Evolutionary conservation across 345 rosid species (phyloP).

Genomic region (Conringia planisiliqua): DNA sequence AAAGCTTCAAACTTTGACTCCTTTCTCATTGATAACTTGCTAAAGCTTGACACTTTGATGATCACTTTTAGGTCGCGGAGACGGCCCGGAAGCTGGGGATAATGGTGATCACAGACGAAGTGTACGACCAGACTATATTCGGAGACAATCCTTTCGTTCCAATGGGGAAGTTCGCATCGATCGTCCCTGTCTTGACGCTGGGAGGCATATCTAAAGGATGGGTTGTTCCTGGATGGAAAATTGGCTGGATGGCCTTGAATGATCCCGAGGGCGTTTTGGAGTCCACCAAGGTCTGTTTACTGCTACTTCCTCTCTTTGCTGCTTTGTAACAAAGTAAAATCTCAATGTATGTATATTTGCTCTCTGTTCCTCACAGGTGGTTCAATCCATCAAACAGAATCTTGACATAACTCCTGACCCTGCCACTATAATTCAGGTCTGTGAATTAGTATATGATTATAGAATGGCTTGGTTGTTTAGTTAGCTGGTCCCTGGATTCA

Average conservation of each 20-base stretch:
- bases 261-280: conserved; percentile 44
- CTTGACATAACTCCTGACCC: conserved; percentile 43
- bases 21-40: background rate
- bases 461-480: background rate
- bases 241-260: conserved; percentile 51
- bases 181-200: conserved; percentile 50
- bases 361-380: conserved; percentile 33
- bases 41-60: conserved; percentile 1
- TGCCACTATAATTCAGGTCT: conserved; percentile 57
- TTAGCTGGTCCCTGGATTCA: background rate
- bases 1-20: background rate
- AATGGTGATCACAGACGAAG: conserved; percentile 65
- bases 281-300: conserved; percentile 37
- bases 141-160: conserved; percentile 52
- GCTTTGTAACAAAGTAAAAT: background rate
- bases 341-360: background rate
- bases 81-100: conserved; percentile 56
- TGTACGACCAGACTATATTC: conserved; percentile 44
- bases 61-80: conserved; percentile 48
- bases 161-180: conserved; percentile 52
- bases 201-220: conserved; percentile 68
- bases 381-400: conserved; percentile 39
- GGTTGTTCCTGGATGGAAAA: conserved; percentile 65
- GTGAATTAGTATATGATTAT: background rate
- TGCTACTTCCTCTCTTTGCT: background rate